Conservation (phyloP, 139 green algal species). For the Raphidocelis subcapitata region DNA sequence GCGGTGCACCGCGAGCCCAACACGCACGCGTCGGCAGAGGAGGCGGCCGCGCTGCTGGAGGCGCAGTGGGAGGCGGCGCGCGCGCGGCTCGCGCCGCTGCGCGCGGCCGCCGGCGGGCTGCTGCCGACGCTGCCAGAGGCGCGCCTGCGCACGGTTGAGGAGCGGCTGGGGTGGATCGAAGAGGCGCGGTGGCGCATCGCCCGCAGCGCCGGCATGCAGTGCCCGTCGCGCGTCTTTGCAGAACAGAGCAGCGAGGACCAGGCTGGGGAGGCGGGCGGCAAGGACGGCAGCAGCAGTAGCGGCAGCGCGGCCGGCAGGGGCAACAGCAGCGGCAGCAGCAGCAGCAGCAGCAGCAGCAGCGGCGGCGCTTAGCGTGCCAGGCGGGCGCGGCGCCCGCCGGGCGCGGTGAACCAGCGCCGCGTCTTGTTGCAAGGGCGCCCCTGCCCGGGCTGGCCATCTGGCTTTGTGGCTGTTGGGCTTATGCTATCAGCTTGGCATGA, state of each 20-base stretch:
- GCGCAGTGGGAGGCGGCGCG: slow-evolving; percentile 6
- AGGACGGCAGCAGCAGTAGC: background rate
- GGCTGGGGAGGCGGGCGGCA: background rate
- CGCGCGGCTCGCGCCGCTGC: slow-evolving; percentile 9
- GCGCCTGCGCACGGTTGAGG: slow-evolving; percentile 4
- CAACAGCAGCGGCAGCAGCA: background rate
- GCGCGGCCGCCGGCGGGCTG: background rate
- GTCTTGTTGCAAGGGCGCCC: no score
- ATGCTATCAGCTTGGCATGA: no score
- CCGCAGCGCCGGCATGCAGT: slow-evolving; percentile 1
- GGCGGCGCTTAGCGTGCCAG: background rate
- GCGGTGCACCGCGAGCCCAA: slow-evolving; percentile 69
- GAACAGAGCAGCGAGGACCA: background rate
- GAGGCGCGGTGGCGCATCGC: slow-evolving; percentile 10
- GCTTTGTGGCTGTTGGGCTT: no score
- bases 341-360: background rate
- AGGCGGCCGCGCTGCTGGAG: background rate
- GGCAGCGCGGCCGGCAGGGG: background rate
- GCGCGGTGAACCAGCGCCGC: no score
- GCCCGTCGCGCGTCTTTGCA: slow-evolving; percentile 13
- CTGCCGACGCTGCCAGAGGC: background rate
- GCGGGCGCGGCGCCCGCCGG: no score
- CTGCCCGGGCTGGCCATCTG: no score
- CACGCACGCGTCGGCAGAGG: background rate
- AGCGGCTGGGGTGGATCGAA: slow-evolving; percentile 6